Evolutionary conservation across 306 rosid species (phyloP).

Genomic region (Vicia sativa): DNA sequence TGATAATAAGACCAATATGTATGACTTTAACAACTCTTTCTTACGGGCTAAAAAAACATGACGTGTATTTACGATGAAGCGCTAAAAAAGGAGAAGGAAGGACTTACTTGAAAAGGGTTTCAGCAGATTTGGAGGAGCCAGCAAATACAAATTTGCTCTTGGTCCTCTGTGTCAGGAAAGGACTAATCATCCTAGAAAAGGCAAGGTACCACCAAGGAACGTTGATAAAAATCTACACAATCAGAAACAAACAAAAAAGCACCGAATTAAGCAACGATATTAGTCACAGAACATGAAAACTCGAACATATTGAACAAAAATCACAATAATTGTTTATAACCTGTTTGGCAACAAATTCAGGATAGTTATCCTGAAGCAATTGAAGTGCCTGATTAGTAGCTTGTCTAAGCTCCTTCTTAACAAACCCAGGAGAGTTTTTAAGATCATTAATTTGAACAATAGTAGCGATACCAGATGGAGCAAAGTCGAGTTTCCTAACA

Average conservation of each 20-base stretch:
- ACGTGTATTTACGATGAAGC: slow-evolving; percentile 14
- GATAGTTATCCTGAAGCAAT: slow-evolving; percentile 87
- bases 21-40: not conserved
- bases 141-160: slow-evolving; percentile 94
- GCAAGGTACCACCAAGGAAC: slow-evolving; percentile 98
- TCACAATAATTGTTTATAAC: slow-evolving; percentile 16
- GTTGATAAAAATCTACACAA: slow-evolving; percentile 75
- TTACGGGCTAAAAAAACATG: not conserved
- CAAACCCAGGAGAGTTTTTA: slow-evolving; percentile 74
- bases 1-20: not conserved
- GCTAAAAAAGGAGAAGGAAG: not conserved
- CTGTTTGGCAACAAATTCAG: slow-evolving; percentile 88
- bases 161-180: slow-evolving; percentile 87
- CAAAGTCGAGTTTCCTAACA: slow-evolving; percentile 61
- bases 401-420: slow-evolving; percentile 70
- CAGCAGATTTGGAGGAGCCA: slow-evolving; percentile 77
- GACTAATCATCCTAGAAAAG: slow-evolving; percentile 64
- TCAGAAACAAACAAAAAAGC: not conserved
- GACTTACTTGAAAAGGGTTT: slow-evolving; percentile 71
- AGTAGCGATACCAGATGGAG: slow-evolving; percentile 57
- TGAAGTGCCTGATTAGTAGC: slow-evolving; percentile 84
- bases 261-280: not conserved
- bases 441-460: slow-evolving; percentile 81
- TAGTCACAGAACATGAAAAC: not conserved
- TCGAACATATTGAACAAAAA: not conserved